These are phyloP conservation scores for Cyclocybe aegerita DNA, from an alignment of 768 basidiomycete species.

Conservation along the genomic window DNA sequence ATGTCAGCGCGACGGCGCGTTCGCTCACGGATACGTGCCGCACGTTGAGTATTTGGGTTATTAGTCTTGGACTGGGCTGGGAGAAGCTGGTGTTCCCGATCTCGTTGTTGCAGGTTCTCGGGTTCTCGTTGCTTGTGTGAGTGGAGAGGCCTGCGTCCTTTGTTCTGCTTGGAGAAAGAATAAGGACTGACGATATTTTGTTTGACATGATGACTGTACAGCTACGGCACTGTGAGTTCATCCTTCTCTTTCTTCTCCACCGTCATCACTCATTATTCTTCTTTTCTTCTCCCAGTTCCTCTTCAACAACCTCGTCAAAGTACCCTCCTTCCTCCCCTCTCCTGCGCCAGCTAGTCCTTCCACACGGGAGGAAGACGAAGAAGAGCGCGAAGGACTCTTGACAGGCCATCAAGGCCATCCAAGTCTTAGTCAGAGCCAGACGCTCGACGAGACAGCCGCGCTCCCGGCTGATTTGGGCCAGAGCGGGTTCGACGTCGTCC, in stretches of 20 bases:
- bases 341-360: constrained; percentile 34
- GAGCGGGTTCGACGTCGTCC: constrained; percentile 82
- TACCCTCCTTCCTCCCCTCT: constrained; percentile 61
- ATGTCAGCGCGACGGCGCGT: constrained; percentile 91
- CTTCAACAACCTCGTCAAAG: constrained; percentile 80
- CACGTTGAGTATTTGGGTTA: constrained; percentile 93
- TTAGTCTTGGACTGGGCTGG: constrained; percentile 90
- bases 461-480: constrained; percentile 82
- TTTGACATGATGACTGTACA: constrained; percentile 24
- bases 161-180: constrained; percentile 1
- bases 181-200: not conserved
- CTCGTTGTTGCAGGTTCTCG: constrained; percentile 77
- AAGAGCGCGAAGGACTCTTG: constrained; percentile 57
- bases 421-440: not conserved
- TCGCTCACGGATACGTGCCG: constrained; percentile 93
- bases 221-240: constrained; percentile 78
- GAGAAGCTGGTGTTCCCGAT: constrained; percentile 81
- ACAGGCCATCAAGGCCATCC: constrained; percentile 4
- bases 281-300: constrained; percentile 56
- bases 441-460: constrained; percentile 72
- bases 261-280: constrained; percentile 3
- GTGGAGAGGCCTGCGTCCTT: constrained; percentile 27
- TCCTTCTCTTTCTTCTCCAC: constrained; percentile 5
- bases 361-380: constrained; percentile 50
- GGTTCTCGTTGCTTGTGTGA: constrained; percentile 89